Evolutionary conservation across 306 rosid species (phyloP).

Genomic region (Quercus alba): DNA sequence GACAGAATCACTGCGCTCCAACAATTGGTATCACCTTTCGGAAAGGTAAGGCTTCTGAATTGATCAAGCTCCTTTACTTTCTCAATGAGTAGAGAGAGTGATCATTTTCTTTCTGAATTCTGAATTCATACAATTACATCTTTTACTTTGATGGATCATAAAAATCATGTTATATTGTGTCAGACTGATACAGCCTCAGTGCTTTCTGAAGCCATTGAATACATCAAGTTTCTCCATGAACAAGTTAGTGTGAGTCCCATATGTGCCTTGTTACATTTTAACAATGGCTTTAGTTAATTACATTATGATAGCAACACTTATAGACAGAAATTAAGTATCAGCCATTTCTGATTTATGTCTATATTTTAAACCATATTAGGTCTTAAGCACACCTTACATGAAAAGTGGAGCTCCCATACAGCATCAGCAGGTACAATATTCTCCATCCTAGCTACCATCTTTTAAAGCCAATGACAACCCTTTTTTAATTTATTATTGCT

Average conservation of each 20-base stretch:
- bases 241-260: constrained; percentile 82
- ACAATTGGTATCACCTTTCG: constrained; percentile 99
- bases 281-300: not conserved
- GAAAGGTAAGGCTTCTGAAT: constrained; percentile 68
- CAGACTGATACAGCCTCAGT: constrained; percentile 99
- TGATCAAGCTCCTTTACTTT: constrained; percentile 28
- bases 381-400: constrained; percentile 87
- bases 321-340: not conserved
- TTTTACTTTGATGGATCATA: constrained; percentile 15
- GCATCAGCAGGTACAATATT: constrained; percentile 63
- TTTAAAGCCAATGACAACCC: not conserved
- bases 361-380: constrained; percentile 34
- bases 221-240: constrained; percentile 94
- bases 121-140: constrained; percentile 21
- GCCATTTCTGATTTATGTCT: not conserved
- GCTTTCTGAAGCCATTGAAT: constrained; percentile 97
- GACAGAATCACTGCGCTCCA: constrained; percentile 99
- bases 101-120: constrained; percentile 35
- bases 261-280: not conserved
- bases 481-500: not conserved
- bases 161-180: constrained; percentile 25
- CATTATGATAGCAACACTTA: not conserved
- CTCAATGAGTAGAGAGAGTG: constrained; percentile 20
- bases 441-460: not conserved
- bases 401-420: constrained; percentile 83